phyloP scores from a whole-genome alignment of 768 basidiomycete species.

The Boletellus emodensis region DNA sequence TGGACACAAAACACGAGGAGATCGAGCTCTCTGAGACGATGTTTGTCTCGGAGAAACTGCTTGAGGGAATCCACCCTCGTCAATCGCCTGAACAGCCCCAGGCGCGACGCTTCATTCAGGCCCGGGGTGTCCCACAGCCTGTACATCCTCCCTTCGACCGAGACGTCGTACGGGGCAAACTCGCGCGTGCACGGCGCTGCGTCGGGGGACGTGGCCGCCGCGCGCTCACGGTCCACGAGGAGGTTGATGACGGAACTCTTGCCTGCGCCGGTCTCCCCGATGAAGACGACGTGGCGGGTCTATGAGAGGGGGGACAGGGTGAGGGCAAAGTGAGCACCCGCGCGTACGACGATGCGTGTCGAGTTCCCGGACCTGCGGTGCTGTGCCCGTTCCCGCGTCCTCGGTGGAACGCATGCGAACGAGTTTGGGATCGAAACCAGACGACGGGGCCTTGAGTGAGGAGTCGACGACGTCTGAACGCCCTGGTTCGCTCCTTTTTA shows the following conservation, averaged over 20 bases:
- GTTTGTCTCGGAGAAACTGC: constrained; percentile 31
- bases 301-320: background rate
- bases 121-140: constrained; percentile 34
- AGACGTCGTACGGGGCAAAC: constrained; percentile 20
- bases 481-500: background rate
- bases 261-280: constrained; percentile 32
- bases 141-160: constrained; percentile 14
- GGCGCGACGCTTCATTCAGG: constrained; percentile 11
- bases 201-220: constrained; percentile 26
- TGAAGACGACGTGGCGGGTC: constrained; percentile 33
- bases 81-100: constrained; percentile 8
- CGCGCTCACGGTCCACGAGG: constrained; percentile 18
- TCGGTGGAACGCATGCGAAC: background rate
- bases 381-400: background rate
- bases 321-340: background rate
- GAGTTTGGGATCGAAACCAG: background rate
- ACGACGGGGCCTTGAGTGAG: background rate
- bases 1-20: constrained; percentile 22
- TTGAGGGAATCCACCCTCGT: constrained; percentile 10
- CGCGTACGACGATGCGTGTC: background rate
- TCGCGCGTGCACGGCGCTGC: constrained; percentile 31
- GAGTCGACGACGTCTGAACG: no score
- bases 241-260: constrained; percentile 45
- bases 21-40: constrained; percentile 17
- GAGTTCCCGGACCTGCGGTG: constrained; percentile 7